Evolutionary conservation across 1,139 yeast genomes (phyloP).

Genomic region (Saccharomyces hybrid): DNA sequence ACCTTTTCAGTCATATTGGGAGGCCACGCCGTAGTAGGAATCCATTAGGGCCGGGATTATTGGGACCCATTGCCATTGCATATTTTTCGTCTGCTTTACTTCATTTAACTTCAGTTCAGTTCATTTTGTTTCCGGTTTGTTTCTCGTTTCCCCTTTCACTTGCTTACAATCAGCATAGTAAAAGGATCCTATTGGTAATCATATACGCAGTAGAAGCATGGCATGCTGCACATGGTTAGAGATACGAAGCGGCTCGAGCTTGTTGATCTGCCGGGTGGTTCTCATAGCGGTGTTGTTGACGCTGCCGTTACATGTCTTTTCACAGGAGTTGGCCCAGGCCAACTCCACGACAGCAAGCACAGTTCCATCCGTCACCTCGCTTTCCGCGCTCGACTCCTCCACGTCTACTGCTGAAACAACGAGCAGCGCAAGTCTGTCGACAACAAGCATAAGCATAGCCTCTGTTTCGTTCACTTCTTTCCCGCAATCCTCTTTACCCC

Average conservation of each 20-base stretch:
- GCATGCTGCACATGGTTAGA: not conserved
- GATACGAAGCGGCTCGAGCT: not conserved
- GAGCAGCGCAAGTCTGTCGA: not conserved
- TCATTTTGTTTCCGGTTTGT: not conserved
- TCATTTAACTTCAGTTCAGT: not conserved
- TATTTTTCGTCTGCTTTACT: not conserved
- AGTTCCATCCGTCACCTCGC: not conserved
- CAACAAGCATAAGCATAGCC: not conserved
- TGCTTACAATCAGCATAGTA: not conserved
- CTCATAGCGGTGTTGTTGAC: not conserved
- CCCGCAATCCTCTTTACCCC: not conserved
- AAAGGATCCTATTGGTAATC: not conserved
- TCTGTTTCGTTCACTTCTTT: not conserved
- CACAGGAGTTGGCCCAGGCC: not conserved
- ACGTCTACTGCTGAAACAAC: not conserved
- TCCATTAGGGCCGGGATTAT: not conserved
- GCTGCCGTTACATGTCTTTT: not conserved
- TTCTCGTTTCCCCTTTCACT: not conserved
- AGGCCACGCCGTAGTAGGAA: not conserved
- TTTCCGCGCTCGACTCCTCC: not conserved
- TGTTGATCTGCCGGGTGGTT: not conserved
- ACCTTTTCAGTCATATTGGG: not conserved
- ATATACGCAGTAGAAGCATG: not conserved
- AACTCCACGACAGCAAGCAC: not conserved
- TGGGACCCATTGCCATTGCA: not conserved